Conservation (phyloP, 1,284 basidiomycete genomes). For the Papiliotrema fonsecae region DNA sequence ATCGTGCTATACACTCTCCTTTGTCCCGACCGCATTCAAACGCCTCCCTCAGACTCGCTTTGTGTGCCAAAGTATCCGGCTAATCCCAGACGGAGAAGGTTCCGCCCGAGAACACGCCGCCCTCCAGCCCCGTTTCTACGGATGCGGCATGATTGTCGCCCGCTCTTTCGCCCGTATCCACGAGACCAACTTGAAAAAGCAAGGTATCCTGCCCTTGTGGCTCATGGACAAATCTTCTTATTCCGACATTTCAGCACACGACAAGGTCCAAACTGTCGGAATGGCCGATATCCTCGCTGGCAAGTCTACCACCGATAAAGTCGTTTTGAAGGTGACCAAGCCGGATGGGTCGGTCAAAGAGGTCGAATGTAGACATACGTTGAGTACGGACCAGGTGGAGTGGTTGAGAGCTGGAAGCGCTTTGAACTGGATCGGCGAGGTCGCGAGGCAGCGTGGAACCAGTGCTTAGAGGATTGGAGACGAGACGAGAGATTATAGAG, state of each 20-base stretch:
- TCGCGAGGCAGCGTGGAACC: conserved; percentile 19
- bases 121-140: conserved; percentile 92
- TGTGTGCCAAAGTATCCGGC: too few relatives aligned
- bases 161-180: conserved; percentile 98
- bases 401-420: conserved; percentile 84
- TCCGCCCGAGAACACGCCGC: conserved; percentile 85
- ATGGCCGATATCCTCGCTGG: conserved; percentile 57
- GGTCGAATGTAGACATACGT: conserved; percentile 74
- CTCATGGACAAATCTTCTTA: conserved; percentile 84
- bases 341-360: conserved; percentile 59
- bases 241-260: conserved; percentile 71
- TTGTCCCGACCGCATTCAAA: too few relatives aligned
- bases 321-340: conserved; percentile 63
- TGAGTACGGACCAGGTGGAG: conserved; percentile 80
- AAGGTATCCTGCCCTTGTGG: conserved; percentile 88
- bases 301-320: conserved; percentile 50
- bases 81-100: conserved; percentile 72
- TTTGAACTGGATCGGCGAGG: conserved; percentile 58
- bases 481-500: too few relatives aligned
- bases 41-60: too few relatives aligned
- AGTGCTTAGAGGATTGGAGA: neutral
- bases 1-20: too few relatives aligned
- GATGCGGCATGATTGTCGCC: conserved; percentile 75
- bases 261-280: conserved; percentile 59
- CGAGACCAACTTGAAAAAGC: conserved; percentile 98